Evolutionary conservation across 2,329 filamentous ascomycete genomes (phyloP), one percentile per base, ranked within the genome.

Genomic region (Phaeosphaeria sp.): DNA sequence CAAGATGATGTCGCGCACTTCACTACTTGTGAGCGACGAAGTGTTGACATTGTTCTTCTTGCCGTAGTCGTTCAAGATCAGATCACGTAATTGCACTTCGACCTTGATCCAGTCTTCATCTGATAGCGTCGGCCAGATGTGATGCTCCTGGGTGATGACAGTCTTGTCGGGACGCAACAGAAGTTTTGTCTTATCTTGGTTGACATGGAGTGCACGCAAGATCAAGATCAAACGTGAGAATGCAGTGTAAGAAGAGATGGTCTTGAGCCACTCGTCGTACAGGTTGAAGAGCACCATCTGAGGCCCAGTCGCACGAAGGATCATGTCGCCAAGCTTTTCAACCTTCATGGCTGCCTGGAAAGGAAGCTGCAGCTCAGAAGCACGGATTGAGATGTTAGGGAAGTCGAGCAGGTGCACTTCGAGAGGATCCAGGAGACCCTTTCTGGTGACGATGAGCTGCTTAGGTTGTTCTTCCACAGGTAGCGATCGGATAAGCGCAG

Each of bases 11-110:
- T 99, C 95, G 69, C 95, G 89, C 50, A 99, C 95, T 86, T 99
- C 95, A 71, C 91, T 97, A 75, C 89, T 97, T 1, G 95, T 99
- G 79, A 99, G 84, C 77, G 93, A 97, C 17, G 96, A 96, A 13
- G 95, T 94, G 71, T 99, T 99, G 82, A 99, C 95, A 69, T 98
- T 99, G 83, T 99, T 99, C 86, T 99, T 99, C 87, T 98, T 99
- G 74, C 95, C 95, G 75, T 99, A 99, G 76, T 99, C 95, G 67
- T 98, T 97, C 67, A 99, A 77, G 71, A 99, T 99, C 65, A 99
- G 82, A 82, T 99, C 95, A 77, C 95, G 90, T 43, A 99, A 83
- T 74, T 96, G 92, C 46, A 93, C 93, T 83, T 99, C 95, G n/a
- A 99, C 92, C 86, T 97, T 97, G 80, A 99, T 95, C 95, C 95